Evolutionary conservation across 129 eudicot species (phyloP).

Genomic region (Chrysanthemum seticuspe): DNA sequence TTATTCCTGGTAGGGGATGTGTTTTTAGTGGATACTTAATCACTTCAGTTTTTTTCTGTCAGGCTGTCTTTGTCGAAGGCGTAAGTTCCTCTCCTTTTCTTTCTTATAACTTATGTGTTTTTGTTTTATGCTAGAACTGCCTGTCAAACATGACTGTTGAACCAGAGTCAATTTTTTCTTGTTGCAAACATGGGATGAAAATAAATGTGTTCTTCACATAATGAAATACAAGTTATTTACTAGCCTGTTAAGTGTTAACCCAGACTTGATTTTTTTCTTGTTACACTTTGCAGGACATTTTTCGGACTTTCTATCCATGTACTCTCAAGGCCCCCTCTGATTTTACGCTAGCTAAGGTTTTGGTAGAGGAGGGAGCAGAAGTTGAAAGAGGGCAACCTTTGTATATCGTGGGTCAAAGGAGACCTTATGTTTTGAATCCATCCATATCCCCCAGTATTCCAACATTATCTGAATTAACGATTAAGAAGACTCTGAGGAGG

Average conservation of each 20-base stretch:
- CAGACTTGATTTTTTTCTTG: neutral
- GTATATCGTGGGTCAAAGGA: neutral
- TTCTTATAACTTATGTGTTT: too few relatives aligned
- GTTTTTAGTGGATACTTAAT: too few relatives aligned
- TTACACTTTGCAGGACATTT: neutral
- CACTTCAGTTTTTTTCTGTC: too few relatives aligned
- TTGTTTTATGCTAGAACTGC: neutral
- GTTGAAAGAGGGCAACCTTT: neutral
- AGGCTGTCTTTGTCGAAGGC: too few relatives aligned
- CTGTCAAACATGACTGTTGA: neutral
- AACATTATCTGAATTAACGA: neutral
- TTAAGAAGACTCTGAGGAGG: neutral
- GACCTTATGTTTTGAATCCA: neutral
- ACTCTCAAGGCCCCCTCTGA: neutral
- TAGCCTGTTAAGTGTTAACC: neutral
- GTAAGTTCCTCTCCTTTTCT: too few relatives aligned
- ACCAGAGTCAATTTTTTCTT: neutral
- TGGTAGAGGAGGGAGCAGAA: neutral
- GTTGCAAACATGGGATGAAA: neutral
- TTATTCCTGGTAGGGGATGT: too few relatives aligned
- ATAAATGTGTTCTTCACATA: neutral
- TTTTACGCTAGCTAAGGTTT: neutral
- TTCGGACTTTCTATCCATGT: neutral
- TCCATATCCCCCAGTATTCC: neutral
- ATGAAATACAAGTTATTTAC: neutral